Conservation (phyloP, 495 filamentous ascomycete genomes). For the Xylaria castorea region DNA sequence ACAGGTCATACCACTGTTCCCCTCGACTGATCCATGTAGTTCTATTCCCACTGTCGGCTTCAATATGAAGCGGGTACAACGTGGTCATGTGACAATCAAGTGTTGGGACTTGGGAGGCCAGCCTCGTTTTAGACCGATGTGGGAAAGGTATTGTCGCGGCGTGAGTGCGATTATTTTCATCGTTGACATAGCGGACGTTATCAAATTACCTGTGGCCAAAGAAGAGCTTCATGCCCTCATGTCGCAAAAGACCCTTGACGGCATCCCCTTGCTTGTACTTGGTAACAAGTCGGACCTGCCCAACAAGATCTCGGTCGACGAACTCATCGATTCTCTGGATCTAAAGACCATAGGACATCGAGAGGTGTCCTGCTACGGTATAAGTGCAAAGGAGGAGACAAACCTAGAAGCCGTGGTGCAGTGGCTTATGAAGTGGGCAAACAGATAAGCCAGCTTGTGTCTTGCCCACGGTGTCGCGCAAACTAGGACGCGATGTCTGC, state of each 20-base stretch:
- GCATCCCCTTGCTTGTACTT: conserved; percentile 93
- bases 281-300: conserved; percentile 97
- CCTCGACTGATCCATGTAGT: conserved; percentile 58
- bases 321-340: conserved; percentile 91
- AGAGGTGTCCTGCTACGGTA: conserved; percentile 98
- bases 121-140: conserved; percentile 97
- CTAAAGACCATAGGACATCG: conserved; percentile 87
- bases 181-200: conserved; percentile 85
- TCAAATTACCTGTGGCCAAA: conserved; percentile 81
- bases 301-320: conserved; percentile 86
- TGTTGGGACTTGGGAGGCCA: conserved; percentile 99
- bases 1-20: conserved; percentile 13
- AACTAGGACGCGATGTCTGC: conserved; percentile 9
- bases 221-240: conserved; percentile 92
- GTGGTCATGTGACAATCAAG: conserved; percentile 97
- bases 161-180: conserved; percentile 99
- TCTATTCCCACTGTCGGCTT: conserved; percentile 98
- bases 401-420: conserved; percentile 97
- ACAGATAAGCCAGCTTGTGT: conserved; percentile 50
- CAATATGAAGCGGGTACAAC: conserved; percentile 98
- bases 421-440: conserved; percentile 91
- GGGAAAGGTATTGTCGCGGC: conserved; percentile 97
- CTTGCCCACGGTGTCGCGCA: conserved; percentile 22
- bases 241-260: conserved; percentile 81
- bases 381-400: conserved; percentile 97